Evolutionary conservation across 2,329 filamentous ascomycete genomes (phyloP).

Genomic region (Aspergillus hiratsukae): DNA sequence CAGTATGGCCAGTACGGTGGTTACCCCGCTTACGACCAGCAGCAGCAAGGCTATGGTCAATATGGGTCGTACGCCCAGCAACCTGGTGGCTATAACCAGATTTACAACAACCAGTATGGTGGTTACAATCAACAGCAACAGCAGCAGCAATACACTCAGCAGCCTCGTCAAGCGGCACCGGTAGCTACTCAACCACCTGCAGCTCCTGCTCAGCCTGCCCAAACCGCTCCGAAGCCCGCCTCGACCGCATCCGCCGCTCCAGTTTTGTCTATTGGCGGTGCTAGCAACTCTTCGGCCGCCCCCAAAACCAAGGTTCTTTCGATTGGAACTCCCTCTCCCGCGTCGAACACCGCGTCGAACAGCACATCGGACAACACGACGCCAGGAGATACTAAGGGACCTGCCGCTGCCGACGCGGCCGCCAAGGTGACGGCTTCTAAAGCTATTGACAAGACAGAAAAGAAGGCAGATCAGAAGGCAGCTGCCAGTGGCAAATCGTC

Average conservation of each 20-base stretch:
- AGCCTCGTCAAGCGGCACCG: conserved; percentile 44
- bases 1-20: conserved; percentile 41
- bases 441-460: conserved; percentile 86
- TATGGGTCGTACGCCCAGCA: conserved; percentile 43
- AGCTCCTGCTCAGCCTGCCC: conserved; percentile 43
- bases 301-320: conserved; percentile 72
- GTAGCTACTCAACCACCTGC: conserved; percentile 33
- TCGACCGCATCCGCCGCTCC: conserved; percentile 29
- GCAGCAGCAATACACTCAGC: conserved; percentile 18
- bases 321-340: conserved; percentile 53
- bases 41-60: conserved; percentile 41
- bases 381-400: conserved; percentile 40
- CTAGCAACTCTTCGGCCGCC: conserved; percentile 39
- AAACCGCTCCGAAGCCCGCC: conserved; percentile 48
- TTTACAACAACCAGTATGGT: conserved; percentile 52
- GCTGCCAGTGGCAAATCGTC: conserved; percentile 67
- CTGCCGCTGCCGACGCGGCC: conserved; percentile 58
- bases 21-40: conserved; percentile 54
- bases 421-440: conserved; percentile 83
- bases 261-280: conserved; percentile 54
- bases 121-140: conserved; percentile 50
- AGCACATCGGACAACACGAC: conserved; percentile 49
- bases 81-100: conserved; percentile 38
- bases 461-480: conserved; percentile 51
- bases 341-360: conserved; percentile 29